Evolutionary conservation across 1,284 basidiomycete species (phyloP).

Genomic region (Malassezia equina): DNA sequence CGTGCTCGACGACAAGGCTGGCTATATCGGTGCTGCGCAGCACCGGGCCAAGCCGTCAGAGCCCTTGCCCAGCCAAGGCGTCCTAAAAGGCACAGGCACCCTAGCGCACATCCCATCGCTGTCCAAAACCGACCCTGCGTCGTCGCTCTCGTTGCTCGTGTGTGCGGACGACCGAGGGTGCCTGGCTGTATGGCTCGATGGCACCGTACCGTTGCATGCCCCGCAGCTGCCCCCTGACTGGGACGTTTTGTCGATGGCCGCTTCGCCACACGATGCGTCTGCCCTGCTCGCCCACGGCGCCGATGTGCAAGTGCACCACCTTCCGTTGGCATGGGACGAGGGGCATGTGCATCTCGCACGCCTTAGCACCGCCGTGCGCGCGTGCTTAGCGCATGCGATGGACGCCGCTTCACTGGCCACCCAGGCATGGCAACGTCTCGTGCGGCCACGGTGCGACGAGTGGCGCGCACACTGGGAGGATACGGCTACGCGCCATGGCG

Average conservation of each 20-base stretch:
- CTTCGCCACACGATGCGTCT: neutral
- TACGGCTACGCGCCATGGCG: conserved; percentile 21
- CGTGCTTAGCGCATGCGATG: neutral
- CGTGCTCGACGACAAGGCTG: neutral
- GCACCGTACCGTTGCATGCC: conserved; percentile 4
- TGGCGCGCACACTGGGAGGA: conserved; percentile 27
- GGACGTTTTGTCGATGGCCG: neutral
- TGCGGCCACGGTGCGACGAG: conserved; percentile 17
- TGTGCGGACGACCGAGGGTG: neutral
- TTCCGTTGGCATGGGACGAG: neutral
- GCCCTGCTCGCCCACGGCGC: neutral
- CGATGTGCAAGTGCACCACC: neutral
- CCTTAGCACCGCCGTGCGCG: conserved; percentile 3
- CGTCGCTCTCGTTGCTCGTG: conserved; percentile 3
- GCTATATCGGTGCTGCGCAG: neutral
- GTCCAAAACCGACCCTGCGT: neutral
- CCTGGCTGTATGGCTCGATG: conserved; percentile 7
- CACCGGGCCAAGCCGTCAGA: neutral
- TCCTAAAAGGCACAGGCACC: neutral
- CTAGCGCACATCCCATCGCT: conserved; percentile 6
- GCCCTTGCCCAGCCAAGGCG: conserved; percentile 1
- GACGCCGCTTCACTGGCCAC: conserved; percentile 5
- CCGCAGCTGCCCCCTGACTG: neutral
- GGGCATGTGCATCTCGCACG: conserved; percentile 6
- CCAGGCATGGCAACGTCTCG: conserved; percentile 4